These are phyloP conservation scores for Tetracentron sinense DNA, from an alignment of 164 flowering plant species.

Conservation along the genomic window DNA sequence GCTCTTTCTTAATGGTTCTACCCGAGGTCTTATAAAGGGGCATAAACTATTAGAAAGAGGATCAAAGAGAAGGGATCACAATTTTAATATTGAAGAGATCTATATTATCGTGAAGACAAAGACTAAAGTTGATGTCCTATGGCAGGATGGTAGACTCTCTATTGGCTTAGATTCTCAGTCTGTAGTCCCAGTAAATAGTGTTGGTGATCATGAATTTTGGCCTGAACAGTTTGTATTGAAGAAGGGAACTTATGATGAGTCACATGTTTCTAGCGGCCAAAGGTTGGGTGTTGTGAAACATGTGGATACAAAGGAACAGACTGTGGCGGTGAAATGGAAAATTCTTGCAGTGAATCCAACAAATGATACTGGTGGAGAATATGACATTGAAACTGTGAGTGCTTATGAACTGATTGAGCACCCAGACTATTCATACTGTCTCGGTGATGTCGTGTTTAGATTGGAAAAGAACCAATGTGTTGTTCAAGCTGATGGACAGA, in stretches of 20 bases:
- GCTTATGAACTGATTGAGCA: slow-evolving; percentile 88
- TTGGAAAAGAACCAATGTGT: slow-evolving; percentile 18
- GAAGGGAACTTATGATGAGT: slow-evolving; percentile 48
- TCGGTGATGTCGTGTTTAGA: slow-evolving; percentile 71
- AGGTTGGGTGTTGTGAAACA: slow-evolving; percentile 65
- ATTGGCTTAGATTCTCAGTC: slow-evolving; percentile 52
- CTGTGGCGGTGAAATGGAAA: slow-evolving; percentile 67
- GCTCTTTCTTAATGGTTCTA: slow-evolving; percentile 6
- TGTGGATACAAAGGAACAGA: slow-evolving; percentile 73
- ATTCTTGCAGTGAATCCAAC: slow-evolving; percentile 4
- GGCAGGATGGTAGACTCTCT: slow-evolving; percentile 84
- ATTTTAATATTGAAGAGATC: slow-evolving; percentile 27
- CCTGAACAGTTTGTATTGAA: slow-evolving; percentile 69
- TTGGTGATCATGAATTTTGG: slow-evolving; percentile 82
- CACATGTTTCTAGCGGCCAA: slow-evolving; percentile 21
- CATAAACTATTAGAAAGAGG: slow-evolving; percentile 20
- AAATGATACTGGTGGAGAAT: slow-evolving; percentile 16
- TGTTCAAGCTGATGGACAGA: slow-evolving; percentile 21
- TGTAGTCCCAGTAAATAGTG: slow-evolving; percentile 40
- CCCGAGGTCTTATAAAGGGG: no score
- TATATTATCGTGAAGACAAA: slow-evolving; percentile 59
- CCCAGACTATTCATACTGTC: slow-evolving; percentile 60
- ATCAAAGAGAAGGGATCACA: slow-evolving; percentile 15
- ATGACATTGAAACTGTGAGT: slow-evolving; percentile 56
- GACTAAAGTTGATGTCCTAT: slow-evolving; percentile 67